Evolutionary conservation across 2,329 filamentous ascomycete genomes (phyloP).

Genomic region (Epichloe glyceriae): DNA sequence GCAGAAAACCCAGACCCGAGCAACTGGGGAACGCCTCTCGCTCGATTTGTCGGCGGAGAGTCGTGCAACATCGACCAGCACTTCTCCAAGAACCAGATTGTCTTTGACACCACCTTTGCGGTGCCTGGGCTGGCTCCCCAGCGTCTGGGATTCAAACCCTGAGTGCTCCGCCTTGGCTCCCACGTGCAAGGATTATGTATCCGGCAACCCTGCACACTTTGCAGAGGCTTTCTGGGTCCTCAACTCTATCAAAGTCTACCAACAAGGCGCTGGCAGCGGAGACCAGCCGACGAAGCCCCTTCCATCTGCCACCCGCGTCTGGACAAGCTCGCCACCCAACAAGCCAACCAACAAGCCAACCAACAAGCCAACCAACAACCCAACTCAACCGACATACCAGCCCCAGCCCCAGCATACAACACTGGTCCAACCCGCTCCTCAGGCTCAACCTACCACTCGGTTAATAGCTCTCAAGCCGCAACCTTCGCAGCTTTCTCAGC

Average conservation of each 20-base stretch:
- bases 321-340: not conserved
- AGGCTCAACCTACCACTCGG: not conserved
- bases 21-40: constrained; percentile 56
- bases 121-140: constrained; percentile 62
- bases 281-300: not conserved
- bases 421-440: not conserved
- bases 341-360: not conserved
- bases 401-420: not conserved
- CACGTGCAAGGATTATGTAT: constrained; percentile 62
- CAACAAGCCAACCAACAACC: not conserved
- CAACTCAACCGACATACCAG: not conserved
- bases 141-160: constrained; percentile 44
- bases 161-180: constrained; percentile 46
- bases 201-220: constrained; percentile 57
- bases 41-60: constrained; percentile 51
- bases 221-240: constrained; percentile 64
- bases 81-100: constrained; percentile 62
- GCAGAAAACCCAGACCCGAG: constrained; percentile 48
- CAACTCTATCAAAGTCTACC: constrained; percentile 55
- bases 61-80: constrained; percentile 57
- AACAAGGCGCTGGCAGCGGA: constrained; percentile 6
- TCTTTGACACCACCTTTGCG: constrained; percentile 76
- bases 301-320: not conserved
- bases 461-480: not conserved
- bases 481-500: not conserved